A percentile compares a stretch with the other conserved stretches of the same genome.
These are phyloP conservation scores for Colletotrichum acutatum DNA, from an alignment of 2,329 filamentous ascomycete species.

Conservation along the genomic window DNA sequence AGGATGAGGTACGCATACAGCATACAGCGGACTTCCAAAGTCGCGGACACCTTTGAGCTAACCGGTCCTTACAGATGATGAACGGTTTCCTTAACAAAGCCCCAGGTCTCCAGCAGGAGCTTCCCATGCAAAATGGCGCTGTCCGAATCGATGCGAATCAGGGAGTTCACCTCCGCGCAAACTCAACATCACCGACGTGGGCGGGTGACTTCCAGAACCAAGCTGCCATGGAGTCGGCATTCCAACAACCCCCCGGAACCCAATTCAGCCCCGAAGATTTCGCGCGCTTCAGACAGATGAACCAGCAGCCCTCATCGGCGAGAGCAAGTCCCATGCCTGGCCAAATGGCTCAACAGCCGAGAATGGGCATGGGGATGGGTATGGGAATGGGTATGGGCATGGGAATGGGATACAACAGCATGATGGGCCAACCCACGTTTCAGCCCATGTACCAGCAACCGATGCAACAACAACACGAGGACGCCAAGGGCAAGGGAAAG, in stretches of 20 bases:
- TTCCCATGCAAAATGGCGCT: slow-evolving; percentile 60
- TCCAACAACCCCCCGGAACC: slow-evolving; percentile 66
- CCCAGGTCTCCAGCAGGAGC: slow-evolving; percentile 66
- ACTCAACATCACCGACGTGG: slow-evolving; percentile 65
- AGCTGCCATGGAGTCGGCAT: slow-evolving; percentile 77
- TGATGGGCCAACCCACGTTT: slow-evolving; percentile 68
- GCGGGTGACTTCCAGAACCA: slow-evolving; percentile 66
- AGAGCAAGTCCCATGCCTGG: slow-evolving; percentile 70
- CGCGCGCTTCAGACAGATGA: slow-evolving; percentile 83
- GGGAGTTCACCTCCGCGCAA: slow-evolving; percentile 62
- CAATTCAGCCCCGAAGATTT: slow-evolving; percentile 88
- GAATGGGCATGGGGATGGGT: slow-evolving; percentile 51
- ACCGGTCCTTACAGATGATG: slow-evolving; percentile 74
- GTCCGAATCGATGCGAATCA: slow-evolving; percentile 62
- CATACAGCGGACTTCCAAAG: not conserved
- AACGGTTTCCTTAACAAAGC: slow-evolving; percentile 90
- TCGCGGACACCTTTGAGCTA: not conserved
- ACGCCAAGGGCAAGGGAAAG: slow-evolving; percentile 85
- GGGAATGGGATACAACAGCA: slow-evolving; percentile 66
- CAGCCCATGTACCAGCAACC: slow-evolving; percentile 59
- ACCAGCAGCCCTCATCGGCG: slow-evolving; percentile 62
- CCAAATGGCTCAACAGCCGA: slow-evolving; percentile 55
- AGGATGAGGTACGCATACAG: slow-evolving; percentile 72
- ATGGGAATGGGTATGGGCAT: slow-evolving; percentile 62
- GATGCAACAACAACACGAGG: slow-evolving; percentile 58